Evolutionary conservation across 2,329 filamentous ascomycete species (phyloP).

Genomic region (Didymella glomerata): DNA sequence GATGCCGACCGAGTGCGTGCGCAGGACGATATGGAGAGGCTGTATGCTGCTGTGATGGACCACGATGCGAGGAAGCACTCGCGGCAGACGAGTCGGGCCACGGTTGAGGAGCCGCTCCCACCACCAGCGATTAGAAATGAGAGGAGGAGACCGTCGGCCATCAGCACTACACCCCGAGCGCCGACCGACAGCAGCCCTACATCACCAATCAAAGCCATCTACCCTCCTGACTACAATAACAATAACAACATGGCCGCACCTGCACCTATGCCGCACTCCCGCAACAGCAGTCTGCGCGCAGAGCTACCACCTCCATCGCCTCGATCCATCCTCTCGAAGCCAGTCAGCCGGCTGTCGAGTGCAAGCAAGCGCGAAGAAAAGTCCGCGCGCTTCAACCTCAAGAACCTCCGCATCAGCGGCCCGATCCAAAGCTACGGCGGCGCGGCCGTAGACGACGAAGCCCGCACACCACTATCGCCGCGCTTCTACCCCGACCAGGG

Average conservation of each 20-base stretch:
- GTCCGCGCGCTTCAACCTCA: conserved; percentile 57
- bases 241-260: conserved; percentile 35
- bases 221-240: conserved; percentile 53
- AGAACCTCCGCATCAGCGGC: conserved; percentile 66
- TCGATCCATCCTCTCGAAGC: conserved; percentile 50
- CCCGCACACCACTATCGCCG: conserved; percentile 64
- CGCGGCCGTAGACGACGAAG: conserved; percentile 56
- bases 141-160: conserved; percentile 37
- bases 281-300: conserved; percentile 18
- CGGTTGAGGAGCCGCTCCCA: conserved; percentile 29
- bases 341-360: conserved; percentile 46
- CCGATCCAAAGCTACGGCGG: conserved; percentile 59
- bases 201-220: conserved; percentile 58
- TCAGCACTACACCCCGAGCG: conserved; percentile 38
- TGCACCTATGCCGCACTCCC: conserved; percentile 32
- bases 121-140: conserved; percentile 17
- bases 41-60: conserved; percentile 92
- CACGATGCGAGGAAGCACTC: conserved; percentile 69
- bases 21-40: conserved; percentile 83
- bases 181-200: conserved; percentile 44
- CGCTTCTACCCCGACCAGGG: conserved; percentile 62
- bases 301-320: conserved; percentile 39
- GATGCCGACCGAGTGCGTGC: conserved; percentile 77
- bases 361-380: conserved; percentile 43
- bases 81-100: conserved; percentile 37